These are phyloP conservation scores for Gossypium schwendimanii DNA, from an alignment of 441 rosid species.

Conservation along the genomic window DNA sequence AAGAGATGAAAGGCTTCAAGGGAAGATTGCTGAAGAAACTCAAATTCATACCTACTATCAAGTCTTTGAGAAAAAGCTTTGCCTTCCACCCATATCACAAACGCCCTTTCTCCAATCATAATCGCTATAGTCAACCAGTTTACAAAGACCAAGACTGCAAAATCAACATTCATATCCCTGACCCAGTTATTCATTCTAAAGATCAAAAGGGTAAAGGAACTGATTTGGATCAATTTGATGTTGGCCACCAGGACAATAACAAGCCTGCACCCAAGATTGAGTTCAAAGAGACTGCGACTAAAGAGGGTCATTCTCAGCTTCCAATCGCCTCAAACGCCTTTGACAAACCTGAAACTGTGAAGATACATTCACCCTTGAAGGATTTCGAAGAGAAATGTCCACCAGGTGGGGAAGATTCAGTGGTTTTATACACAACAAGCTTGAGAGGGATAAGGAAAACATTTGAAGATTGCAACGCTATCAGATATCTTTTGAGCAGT, in stretches of 20 bases:
- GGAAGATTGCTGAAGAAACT: constrained; percentile 60
- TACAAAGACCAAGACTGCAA: constrained; percentile 16
- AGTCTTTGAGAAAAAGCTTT: constrained; percentile 41
- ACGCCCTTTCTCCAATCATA: constrained; percentile 14
- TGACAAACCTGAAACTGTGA: background rate
- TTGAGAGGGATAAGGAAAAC: constrained; percentile 77
- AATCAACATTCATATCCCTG: constrained; percentile 10
- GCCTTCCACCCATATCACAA: constrained; percentile 26
- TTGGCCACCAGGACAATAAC: constrained; percentile 11
- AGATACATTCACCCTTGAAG: constrained; percentile 19
- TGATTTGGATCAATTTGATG: constrained; percentile 11
- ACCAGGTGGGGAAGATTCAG: constrained; percentile 56
- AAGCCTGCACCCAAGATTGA: constrained; percentile 14
- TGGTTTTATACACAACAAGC: constrained; percentile 74
- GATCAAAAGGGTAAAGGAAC: constrained; percentile 26
- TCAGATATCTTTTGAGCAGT: constrained; percentile 57
- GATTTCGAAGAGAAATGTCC: constrained; percentile 56
- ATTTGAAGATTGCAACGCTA: constrained; percentile 55
- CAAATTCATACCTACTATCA: constrained; percentile 42
- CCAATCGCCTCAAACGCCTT: constrained; percentile 2
- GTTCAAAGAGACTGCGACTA: constrained; percentile 16
- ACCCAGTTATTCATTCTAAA: background rate
- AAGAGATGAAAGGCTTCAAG: constrained; percentile 59
- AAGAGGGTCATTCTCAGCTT: constrained; percentile 27
- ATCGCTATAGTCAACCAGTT: constrained; percentile 13